Percentiles rank a stretch among this genome's conserved stretches.
Conservation (phyloP, 2,329 filamentous ascomycete species). For the Metarhizium sp. region DNA sequence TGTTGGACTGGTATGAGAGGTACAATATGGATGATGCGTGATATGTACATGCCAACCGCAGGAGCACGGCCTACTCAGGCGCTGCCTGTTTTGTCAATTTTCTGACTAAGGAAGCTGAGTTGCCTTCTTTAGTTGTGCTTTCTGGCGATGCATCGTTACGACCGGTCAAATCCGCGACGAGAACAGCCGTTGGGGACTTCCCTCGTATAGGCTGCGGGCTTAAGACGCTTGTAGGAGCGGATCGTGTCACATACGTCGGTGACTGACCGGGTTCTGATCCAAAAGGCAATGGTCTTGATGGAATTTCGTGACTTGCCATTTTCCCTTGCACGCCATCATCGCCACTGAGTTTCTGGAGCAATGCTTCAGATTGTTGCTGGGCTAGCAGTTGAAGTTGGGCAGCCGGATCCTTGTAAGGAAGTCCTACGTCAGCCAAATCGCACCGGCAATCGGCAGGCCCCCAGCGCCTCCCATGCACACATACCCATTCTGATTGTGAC, state of each 20-base stretch:
- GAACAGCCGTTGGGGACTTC: not conserved
- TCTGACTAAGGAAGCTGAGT: too few relatives aligned
- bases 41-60: too few relatives aligned
- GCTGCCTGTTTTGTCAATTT: too few relatives aligned
- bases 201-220: conserved; percentile 6
- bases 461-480: conserved; percentile 50
- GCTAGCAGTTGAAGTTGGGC: conserved; percentile 62
- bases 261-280: conserved; percentile 35
- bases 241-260: conserved; percentile 18
- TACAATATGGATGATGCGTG: too few relatives aligned
- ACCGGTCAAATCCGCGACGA: not conserved
- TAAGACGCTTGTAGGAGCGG: conserved; percentile 7
- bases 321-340: conserved; percentile 17
- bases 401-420: conserved; percentile 54
- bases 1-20: not conserved
- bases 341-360: conserved; percentile 43
- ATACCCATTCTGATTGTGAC: conserved; percentile 87
- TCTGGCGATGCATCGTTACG: not conserved
- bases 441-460: conserved; percentile 43
- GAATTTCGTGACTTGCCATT: conserved; percentile 31
- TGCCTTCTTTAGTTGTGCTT: too few relatives aligned
- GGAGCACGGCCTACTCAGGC: too few relatives aligned
- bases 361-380: conserved; percentile 52
- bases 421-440: conserved; percentile 44
- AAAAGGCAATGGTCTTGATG: conserved; percentile 40